phyloP scores from a whole-genome alignment of 768 basidiomycete genomes.

The Fomitopsis pulvina region DNA sequence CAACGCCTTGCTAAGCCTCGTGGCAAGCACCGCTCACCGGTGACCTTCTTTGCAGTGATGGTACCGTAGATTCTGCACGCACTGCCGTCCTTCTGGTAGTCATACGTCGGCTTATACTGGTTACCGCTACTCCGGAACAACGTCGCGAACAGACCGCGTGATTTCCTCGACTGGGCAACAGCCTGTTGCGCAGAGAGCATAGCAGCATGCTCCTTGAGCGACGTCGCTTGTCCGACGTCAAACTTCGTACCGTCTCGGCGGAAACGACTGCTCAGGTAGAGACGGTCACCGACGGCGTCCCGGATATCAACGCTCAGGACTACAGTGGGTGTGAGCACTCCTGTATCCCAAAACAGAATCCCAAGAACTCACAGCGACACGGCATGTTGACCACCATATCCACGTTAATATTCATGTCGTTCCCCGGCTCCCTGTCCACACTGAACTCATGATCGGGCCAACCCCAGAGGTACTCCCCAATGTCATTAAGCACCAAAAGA shows the following conservation, averaged over 20 bases:
- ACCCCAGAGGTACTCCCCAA: constrained; percentile 90
- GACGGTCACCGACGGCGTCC: constrained; percentile 89
- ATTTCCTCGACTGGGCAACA: constrained; percentile 64
- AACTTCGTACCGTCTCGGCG: constrained; percentile 83
- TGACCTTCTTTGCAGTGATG: constrained; percentile 82
- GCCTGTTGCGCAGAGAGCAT: constrained; percentile 66
- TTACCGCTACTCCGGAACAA: constrained; percentile 39
- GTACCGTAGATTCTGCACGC: constrained; percentile 88
- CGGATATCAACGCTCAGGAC: constrained; percentile 84
- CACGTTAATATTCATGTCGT: constrained; percentile 78
- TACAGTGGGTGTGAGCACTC: constrained; percentile 22
- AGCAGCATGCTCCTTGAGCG: constrained; percentile 62
- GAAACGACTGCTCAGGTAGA: constrained; percentile 77
- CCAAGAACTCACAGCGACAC: constrained; percentile 67
- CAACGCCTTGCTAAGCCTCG: too few species aligned
- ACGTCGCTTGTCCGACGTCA: constrained; percentile 73
- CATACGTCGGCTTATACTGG: constrained; percentile 66
- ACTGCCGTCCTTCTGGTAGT: constrained; percentile 56
- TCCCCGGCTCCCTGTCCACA: constrained; percentile 59
- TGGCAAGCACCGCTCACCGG: constrained; percentile 39
- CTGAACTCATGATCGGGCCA: constrained; percentile 89
- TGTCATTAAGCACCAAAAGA: constrained; percentile 78
- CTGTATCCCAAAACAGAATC: not conserved
- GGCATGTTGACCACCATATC: constrained; percentile 93
- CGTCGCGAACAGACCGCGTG: constrained; percentile 64